Conservation (phyloP, 2,329 filamentous ascomycete species). For the Alternaria consortialis region DNA sequence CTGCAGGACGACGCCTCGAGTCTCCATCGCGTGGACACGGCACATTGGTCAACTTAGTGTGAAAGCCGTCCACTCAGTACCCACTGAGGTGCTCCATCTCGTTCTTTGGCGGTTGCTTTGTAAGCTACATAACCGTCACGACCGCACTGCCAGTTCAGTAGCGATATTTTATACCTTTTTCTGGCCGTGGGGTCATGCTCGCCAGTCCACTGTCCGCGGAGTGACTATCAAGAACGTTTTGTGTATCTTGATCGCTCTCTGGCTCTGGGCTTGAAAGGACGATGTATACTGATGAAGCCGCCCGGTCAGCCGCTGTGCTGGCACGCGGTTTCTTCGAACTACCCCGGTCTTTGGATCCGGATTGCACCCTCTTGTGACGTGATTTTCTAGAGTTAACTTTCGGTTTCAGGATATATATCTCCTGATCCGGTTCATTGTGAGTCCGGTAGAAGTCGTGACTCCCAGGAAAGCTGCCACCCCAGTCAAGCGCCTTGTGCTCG, state of each 20-base stretch:
- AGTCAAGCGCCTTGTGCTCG: not conserved
- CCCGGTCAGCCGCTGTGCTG: no score
- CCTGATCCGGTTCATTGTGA: not conserved
- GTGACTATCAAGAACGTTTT: not conserved
- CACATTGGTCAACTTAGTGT: not conserved
- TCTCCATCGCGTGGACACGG: not conserved
- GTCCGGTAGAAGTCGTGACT: not conserved
- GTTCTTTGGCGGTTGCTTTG: not conserved
- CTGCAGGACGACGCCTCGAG: not conserved
- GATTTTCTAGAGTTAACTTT: not conserved
- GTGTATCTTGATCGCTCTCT: not conserved
- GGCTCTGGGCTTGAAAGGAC: not conserved
- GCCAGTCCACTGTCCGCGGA: not conserved
- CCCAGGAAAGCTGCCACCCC: not conserved
- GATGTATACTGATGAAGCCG: not conserved
- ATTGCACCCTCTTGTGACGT: not conserved
- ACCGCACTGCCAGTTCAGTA: not conserved
- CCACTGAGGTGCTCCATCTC: not conserved
- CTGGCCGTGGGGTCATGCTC: not conserved
- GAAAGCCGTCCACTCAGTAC: accelerated
- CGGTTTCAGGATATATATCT: not conserved
- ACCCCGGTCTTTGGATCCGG: not conserved
- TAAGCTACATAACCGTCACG: no score
- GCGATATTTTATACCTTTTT: not conserved
- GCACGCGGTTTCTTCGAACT: not conserved